A percentile compares a stretch with the other conserved stretches of the same genome.
These are phyloP conservation scores for Gnomoniopsis smithogilvyi DNA, from an alignment of 2,329 filamentous ascomycete genomes.

Conservation along the genomic window DNA sequence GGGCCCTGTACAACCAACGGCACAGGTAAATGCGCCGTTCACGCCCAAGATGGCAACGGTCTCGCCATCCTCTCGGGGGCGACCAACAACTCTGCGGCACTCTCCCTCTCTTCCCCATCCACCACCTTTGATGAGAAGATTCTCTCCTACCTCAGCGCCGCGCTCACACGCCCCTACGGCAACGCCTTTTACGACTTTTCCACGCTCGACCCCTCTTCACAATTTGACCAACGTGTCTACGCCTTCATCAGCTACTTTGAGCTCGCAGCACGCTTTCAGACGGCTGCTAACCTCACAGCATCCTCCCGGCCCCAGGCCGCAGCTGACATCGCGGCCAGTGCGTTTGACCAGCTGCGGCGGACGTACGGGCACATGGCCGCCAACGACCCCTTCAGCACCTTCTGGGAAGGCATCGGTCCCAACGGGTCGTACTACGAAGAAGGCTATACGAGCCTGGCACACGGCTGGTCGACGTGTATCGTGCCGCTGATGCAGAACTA, in stretches of 20 bases:
- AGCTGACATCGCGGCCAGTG: constrained; percentile 18
- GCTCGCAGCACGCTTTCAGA: constrained; percentile 43
- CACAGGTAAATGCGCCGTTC: constrained; percentile 31
- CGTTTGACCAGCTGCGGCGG: constrained; percentile 42
- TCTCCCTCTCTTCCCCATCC: background rate
- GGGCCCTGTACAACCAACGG: constrained; percentile 23
- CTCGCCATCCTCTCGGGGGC: constrained; percentile 40
- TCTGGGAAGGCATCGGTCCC: constrained; percentile 49
- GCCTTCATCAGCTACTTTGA: constrained; percentile 53
- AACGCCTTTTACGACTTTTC: constrained; percentile 51
- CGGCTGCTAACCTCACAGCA: background rate
- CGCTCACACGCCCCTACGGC: constrained; percentile 38
- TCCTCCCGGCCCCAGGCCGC: background rate
- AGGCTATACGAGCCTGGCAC: constrained; percentile 45
- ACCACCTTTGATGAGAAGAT: constrained; percentile 16
- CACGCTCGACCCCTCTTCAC: constrained; percentile 27
- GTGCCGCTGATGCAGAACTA: constrained; percentile 43
- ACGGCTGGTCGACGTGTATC: constrained; percentile 50
- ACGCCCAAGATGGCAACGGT: constrained; percentile 50
- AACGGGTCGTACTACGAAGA: constrained; percentile 41
- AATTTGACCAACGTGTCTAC: constrained; percentile 44
- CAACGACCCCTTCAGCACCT: constrained; percentile 43
- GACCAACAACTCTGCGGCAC: constrained; percentile 22
- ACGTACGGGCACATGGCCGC: constrained; percentile 49
- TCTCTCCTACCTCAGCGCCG: constrained; percentile 36